Base-by-base conservation (phyloP, 2,329 filamentous ascomycete genomes). In the Akanthomyces dipterigenus region DNA sequence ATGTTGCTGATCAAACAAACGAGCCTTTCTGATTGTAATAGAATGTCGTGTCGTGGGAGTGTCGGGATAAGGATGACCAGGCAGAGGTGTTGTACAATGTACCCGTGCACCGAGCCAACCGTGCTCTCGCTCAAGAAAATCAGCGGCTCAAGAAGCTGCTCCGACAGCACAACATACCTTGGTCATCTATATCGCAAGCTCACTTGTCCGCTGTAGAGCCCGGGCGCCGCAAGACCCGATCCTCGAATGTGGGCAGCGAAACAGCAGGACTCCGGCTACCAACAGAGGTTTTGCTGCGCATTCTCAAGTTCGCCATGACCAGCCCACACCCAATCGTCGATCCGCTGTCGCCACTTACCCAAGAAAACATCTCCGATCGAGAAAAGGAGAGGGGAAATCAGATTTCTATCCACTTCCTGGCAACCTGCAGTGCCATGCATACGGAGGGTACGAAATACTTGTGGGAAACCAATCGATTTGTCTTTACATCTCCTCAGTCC, bases 361-460 rank as follows among this genome's bases (percentile, higher is more conserved):
- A 67, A 2, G 78, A 81, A 28, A 76, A 76, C 61, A 63, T 83
- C 54, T 77, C 80, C 1, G 65, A 69, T 4, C 68, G 66, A 3
- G 81, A 83, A 66, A 76, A 77, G 66, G 60, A 67, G 2, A 75
- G 76, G n/a, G 71, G 72, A 18, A 77, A 79, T 61, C 76, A 81
- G 64, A 75, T 84, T 59, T 78, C 81, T 60, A 81, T 84, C 51
- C 75, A 82, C 65, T 80, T 83, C 56, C 71, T 85, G 3, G 75
- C 76, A 4, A 81, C 81, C 3, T 83, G 79, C 69, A 80, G 71
- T 65, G 77, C 78, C 18, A 79, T 82, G 62, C 67, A 78, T 40
- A 65, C 70, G 3, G 82, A 85, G 66, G 82, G 82, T 40, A 77
- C 71, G 16, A 76, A 74, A 20, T 74, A 78, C 54, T 64, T 85